Percentiles rank a stretch among this genome's conserved stretches.
Evolutionary conservation across 305 asterid species (phyloP).

Genomic region (Fraxinus paxiana): DNA sequence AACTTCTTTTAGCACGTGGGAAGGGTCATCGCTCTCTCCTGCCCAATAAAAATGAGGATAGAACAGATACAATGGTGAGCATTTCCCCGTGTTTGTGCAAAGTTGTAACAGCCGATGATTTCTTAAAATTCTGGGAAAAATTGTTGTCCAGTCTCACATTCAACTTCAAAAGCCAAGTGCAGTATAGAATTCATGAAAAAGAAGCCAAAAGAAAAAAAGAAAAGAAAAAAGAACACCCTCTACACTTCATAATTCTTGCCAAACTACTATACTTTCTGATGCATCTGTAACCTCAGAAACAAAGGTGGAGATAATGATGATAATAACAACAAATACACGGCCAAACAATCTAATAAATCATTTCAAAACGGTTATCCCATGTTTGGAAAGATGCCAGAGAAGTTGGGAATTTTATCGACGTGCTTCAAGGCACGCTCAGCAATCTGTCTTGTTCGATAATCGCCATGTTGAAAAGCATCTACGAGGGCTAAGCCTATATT

Average conservation of each 20-base stretch:
- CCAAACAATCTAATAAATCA: conserved; percentile 13
- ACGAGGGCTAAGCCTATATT: conserved; percentile 79
- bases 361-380: conserved; percentile 23
- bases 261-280: conserved; percentile 19
- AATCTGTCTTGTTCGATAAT: conserved; percentile 71
- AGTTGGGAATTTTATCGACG: conserved; percentile 75
- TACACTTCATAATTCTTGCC: conserved; percentile 28
- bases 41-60: not conserved
- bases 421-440: conserved; percentile 88
- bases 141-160: conserved; percentile 19
- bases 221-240: conserved; percentile 19
- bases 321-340: not conserved
- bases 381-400: conserved; percentile 81
- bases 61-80: not conserved
- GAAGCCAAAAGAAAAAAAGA: not conserved
- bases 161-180: conserved; percentile 21
- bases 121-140: not conserved
- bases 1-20: not conserved
- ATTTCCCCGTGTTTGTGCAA: not conserved
- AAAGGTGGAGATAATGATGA: conserved; percentile 10
- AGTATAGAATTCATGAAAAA: conserved; percentile 9
- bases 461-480: conserved; percentile 86
- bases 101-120: not conserved
- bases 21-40: not conserved
- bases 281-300: conserved; percentile 17